Conservation (phyloP, 495 filamentous ascomycete genomes). For the Hypomontagnella monticulosa region DNA sequence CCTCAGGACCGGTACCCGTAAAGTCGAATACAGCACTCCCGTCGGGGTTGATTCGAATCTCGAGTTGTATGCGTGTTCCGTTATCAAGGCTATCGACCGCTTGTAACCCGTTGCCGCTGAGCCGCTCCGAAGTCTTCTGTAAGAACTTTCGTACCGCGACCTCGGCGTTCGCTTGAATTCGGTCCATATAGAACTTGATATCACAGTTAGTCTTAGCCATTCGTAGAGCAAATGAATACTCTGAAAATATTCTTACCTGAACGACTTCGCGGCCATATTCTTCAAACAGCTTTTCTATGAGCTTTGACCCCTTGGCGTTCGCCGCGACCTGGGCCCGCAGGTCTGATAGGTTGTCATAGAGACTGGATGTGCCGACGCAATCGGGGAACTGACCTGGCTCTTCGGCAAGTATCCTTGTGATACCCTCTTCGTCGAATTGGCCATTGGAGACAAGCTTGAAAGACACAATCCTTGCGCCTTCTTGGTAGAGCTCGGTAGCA, state of each 20-base stretch:
- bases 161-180: constrained; percentile 46
- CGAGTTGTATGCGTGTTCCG: constrained; percentile 46
- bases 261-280: constrained; percentile 42
- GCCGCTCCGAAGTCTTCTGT: constrained; percentile 16
- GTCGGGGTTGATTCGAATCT: constrained; percentile 44
- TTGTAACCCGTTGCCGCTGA: constrained; percentile 24
- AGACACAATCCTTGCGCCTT: constrained; percentile 48
- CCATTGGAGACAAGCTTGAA: constrained; percentile 44
- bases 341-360: constrained; percentile 47
- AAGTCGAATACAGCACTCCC: constrained; percentile 49
- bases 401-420: constrained; percentile 43
- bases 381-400: constrained; percentile 45
- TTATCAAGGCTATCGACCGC: constrained; percentile 49
- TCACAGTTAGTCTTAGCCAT: background rate
- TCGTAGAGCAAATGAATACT: background rate
- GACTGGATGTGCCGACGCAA: constrained; percentile 42
- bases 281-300: constrained; percentile 39
- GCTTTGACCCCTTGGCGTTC: constrained; percentile 45
- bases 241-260: constrained; percentile 19
- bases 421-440: constrained; percentile 46
- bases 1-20: constrained; percentile 47
- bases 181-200: constrained; percentile 46
- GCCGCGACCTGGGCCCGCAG: constrained; percentile 50
- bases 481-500: constrained; percentile 45
- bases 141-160: constrained; percentile 42